phyloP scores from a whole-genome alignment of 768 basidiomycete species.

The Rhizopogon sp. region DNA sequence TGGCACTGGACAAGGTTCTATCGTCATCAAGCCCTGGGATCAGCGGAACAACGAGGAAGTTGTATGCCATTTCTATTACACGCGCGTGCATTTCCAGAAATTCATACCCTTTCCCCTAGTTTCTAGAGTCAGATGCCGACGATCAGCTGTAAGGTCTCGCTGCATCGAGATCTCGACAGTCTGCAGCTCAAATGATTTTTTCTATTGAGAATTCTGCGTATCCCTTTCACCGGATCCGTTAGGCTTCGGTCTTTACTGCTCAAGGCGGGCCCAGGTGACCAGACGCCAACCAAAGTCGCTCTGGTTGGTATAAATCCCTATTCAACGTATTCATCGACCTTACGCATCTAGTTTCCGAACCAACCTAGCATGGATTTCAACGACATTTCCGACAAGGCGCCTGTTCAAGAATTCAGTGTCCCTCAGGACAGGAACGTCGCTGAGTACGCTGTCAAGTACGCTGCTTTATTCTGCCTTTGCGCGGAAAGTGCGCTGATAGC shows the following conservation, averaged over 20 bases:
- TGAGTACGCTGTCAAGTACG: slow-evolving; percentile 80
- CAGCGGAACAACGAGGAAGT: slow-evolving; percentile 62
- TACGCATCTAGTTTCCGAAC: slow-evolving; percentile 59
- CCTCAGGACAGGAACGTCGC: slow-evolving; percentile 72
- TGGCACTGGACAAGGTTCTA: slow-evolving; percentile 42
- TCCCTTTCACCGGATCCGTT: slow-evolving; percentile 87
- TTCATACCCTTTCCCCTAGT: slow-evolving; percentile 39
- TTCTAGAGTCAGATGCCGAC: slow-evolving; percentile 84
- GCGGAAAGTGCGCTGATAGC: background rate
- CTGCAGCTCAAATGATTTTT: slow-evolving; percentile 3
- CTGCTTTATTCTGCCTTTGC: slow-evolving; percentile 1
- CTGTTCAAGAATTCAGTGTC: slow-evolving; percentile 71
- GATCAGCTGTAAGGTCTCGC: slow-evolving; percentile 68
- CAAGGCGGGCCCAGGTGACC: slow-evolving; percentile 77
- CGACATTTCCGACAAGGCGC: slow-evolving; percentile 54
- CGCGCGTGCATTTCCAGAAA: background rate
- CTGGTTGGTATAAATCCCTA: slow-evolving; percentile 46
- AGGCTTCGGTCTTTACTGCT: slow-evolving; percentile 78
- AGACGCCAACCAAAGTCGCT: slow-evolving; percentile 67
- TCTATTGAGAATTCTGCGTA: slow-evolving; percentile 61
- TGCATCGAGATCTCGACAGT: background rate
- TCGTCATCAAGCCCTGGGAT: slow-evolving; percentile 86
- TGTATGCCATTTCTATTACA: slow-evolving; percentile 35
- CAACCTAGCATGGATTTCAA: slow-evolving; percentile 78
- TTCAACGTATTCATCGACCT: background rate